Evolutionary conservation across 768 basidiomycete genomes (phyloP), one percentile per base, ranked within the genome.

Genomic region (Collybiopsis confluens): DNA sequence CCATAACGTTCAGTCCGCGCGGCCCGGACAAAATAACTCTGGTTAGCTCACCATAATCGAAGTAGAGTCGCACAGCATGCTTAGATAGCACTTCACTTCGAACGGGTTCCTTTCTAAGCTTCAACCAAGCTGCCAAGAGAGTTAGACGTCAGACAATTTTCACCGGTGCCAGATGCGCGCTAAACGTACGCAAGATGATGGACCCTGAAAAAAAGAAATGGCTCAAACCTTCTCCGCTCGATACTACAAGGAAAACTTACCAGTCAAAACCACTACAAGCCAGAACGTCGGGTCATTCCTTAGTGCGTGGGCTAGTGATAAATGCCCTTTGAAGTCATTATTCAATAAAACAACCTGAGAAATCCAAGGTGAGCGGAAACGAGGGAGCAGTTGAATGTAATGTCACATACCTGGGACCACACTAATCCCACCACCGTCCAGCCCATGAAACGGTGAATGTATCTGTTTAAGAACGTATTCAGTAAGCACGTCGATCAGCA

Each of bases 391-490:
- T 11, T 21, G 21, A n/a, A 23, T 27, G 13, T 23, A 45, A n/a
- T 24, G 26, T 18, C 20, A 23, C 67, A 23, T 40, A 77, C 77
- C 68, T 79, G 81, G 16, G 61, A 65, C 80, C 81, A 82, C 3
- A 83, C 78, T 42, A 82, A 64, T 11, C 70, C 73, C 3, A 75
- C 75, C 4, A 74, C 73, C 4, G 71, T 70, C 82, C 81, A 83
- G 27, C 81, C 82, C 27, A 78, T 65, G 66, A 80, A 81, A 26
- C 82, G 79, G 64, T 83, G 82, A 10, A 73, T 71, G 40, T 33
- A 24, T 26, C 44, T 45, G 23, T 16, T 40, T 33, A 5, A 5
- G 30, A 33, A 33, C 30, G 5, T 33, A 6, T 6, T n/a, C 6
- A 42, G n/a, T 18, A 18, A 6, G n/a, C 7, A 6, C 41, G n/a